These are phyloP conservation scores for Suillus brevipes DNA, from an alignment of 768 basidiomycete genomes.

Conservation along the genomic window DNA sequence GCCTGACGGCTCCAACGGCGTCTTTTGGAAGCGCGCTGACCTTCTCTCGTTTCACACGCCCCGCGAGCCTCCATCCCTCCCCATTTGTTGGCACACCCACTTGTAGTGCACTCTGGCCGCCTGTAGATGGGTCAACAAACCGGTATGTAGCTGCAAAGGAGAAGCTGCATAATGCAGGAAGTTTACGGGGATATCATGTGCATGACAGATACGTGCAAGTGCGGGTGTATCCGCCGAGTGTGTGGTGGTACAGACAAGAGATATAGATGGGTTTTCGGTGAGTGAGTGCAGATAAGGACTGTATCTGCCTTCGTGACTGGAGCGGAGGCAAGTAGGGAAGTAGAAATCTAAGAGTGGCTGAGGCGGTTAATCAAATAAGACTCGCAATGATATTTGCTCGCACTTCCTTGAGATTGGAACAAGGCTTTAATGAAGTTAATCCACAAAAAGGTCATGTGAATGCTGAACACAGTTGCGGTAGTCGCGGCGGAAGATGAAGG, in stretches of 20 bases:
- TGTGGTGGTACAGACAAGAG: conserved; percentile 79
- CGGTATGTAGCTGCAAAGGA: conserved; percentile 86
- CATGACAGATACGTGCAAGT: conserved; percentile 55
- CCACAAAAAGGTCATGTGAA: too few species aligned
- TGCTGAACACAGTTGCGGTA: too few species aligned
- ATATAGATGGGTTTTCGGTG: conserved; percentile 28
- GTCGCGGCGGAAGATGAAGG: too few species aligned
- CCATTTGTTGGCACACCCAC: conserved; percentile 91
- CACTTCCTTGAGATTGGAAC: too few species aligned
- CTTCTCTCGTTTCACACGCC: conserved; percentile 80
- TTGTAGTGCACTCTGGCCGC: conserved; percentile 55
- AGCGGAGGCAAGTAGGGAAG: conserved; percentile 5
- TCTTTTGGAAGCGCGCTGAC: conserved; percentile 71
- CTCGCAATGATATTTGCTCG: too few species aligned
- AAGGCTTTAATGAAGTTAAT: too few species aligned
- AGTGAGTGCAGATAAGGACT: conserved; percentile 52
- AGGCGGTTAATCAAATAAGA: too few species aligned
- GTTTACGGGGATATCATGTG: conserved; percentile 75
- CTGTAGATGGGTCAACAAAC: conserved; percentile 54
- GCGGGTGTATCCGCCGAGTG: conserved; percentile 45
- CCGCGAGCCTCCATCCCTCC: conserved; percentile 82
- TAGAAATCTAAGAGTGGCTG: too few species aligned
- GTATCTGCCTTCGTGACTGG: conserved; percentile 36
- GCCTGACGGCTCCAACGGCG: conserved; percentile 71
- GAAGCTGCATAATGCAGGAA: conserved; percentile 85